A percentile compares a stretch with the other conserved stretches of the same genome.
These are phyloP conservation scores for Calonectria hawksworthii DNA, from an alignment of 2,329 filamentous ascomycete genomes.

Conservation along the genomic window DNA sequence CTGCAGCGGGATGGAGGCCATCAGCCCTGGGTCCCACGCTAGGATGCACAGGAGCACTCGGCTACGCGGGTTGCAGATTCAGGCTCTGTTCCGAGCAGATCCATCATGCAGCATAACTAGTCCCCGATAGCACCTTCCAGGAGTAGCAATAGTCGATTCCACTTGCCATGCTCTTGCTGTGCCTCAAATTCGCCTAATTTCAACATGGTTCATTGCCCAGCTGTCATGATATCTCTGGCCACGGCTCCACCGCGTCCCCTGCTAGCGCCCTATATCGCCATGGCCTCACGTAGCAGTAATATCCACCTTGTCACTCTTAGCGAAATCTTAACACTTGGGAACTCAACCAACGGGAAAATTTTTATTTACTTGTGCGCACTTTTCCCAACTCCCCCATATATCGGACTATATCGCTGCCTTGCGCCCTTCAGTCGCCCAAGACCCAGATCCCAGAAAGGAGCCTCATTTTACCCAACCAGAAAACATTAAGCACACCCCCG, in stretches of 20 bases:
- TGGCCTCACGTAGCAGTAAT: not conserved
- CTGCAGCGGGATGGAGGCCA: not conserved
- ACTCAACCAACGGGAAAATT: conserved; percentile 6
- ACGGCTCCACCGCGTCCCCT: not conserved
- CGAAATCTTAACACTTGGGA: conserved; percentile 1
- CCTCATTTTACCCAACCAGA: not conserved
- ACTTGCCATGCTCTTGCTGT: not conserved
- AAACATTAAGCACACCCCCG: not conserved
- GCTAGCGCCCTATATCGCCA: not conserved
- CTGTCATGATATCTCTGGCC: not conserved
- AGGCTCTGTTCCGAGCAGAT: not conserved
- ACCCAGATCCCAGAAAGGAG: not conserved
- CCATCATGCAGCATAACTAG: not conserved
- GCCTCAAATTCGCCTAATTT: not conserved
- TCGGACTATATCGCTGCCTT: not conserved
- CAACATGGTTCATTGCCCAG: conserved; percentile 1
- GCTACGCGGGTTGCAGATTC: not conserved
- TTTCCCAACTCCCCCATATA: not conserved
- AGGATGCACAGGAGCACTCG: not conserved
- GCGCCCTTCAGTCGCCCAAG: not conserved
- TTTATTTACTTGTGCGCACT: conserved; percentile 5
- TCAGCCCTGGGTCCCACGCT: not conserved
- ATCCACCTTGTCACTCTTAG: not conserved
- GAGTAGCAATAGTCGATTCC: not conserved
- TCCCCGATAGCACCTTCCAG: not conserved